A percentile compares a stretch with the other conserved stretches of the same genome.
Conservation (phyloP, 352 stramenopile genomes). For the Pythium volutum region DNA sequence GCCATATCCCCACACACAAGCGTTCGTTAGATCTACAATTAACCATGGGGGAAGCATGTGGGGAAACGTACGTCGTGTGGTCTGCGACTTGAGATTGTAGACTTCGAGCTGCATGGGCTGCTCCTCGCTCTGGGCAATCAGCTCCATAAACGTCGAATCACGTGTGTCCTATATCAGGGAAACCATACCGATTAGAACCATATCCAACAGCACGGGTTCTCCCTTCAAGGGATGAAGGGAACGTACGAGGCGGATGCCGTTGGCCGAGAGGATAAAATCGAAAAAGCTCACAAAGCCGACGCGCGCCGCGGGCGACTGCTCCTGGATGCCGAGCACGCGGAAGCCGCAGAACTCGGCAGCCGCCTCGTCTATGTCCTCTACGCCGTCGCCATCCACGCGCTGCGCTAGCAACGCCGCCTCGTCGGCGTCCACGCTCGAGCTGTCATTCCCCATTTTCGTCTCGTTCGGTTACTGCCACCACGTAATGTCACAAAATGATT, state of each 20-base stretch:
- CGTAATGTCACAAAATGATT: slow-evolving; percentile 14
- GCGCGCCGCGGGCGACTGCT: slow-evolving; percentile 87
- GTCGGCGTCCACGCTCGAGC: slow-evolving; percentile 19
- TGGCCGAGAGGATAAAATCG: slow-evolving; percentile 96
- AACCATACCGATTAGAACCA: not conserved
- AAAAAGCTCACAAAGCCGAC: slow-evolving; percentile 97
- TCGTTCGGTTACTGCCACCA: slow-evolving; percentile 1
- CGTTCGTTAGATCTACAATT: not conserved
- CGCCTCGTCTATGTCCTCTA: slow-evolving; percentile 24
- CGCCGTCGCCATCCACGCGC: not conserved
- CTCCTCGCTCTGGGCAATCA: slow-evolving; percentile 88
- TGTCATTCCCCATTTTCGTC: slow-evolving; percentile 25
- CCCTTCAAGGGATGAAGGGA: not conserved
- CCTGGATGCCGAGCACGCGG: slow-evolving; percentile 96
- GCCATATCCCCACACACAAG: not conserved
- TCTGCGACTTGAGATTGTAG: slow-evolving; percentile 83
- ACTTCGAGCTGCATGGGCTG: slow-evolving; percentile 63
- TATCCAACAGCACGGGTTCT: slow-evolving; percentile 17
- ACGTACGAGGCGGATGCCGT: slow-evolving; percentile 81
- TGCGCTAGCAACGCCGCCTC: slow-evolving; percentile 16
- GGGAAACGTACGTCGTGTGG: slow-evolving; percentile 40
- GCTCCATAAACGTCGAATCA: slow-evolving; percentile 90
- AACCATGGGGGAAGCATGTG: not conserved
- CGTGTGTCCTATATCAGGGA: slow-evolving; percentile 54
- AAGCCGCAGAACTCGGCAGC: slow-evolving; percentile 88